Evolutionary conservation across 306 rosid genomes (phyloP), one percentile per base, ranked within the genome.

Genomic region (Morella rubra): DNA sequence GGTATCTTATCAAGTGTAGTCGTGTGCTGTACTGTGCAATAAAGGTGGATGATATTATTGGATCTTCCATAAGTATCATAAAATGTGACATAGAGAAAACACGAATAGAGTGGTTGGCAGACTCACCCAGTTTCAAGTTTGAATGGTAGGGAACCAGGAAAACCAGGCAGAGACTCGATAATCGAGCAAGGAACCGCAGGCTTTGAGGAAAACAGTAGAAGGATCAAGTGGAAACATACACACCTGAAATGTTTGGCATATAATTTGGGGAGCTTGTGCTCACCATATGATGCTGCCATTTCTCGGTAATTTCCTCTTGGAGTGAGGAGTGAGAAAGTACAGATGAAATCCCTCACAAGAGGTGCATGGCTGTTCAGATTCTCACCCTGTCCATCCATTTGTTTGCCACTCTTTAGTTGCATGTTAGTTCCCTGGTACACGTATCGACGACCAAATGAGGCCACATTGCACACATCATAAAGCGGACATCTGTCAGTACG

Each of bases 61-160:
- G 27, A 12, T 1, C 42, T 27, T 60, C 13, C 42, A 27, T 1
- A 27, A 7, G 10, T 12, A 27, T 13, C 67, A 60, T 60, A 59
- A 56, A 59, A 59, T 4, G 32, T 27, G 65, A 24, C 15, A 22
- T 8, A 27, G 12, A 4, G 67, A 60, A 9, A 64, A 10, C 56
- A 64, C 79, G 68, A 55, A 12, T 19, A 19, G 22, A 6, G 60
- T 19, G 11, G 24, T 0, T 8, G 14, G 37, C 27, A 55, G 61
- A 8, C 69, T 64, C 24, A 77, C 79, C 85, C 82, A 59, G 79
- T 73, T 77, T 77, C 68, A 47, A 82, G 78, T 51, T 67, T 69
- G 81, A 77, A 82, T 32, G 81, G 79, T 7, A 77, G 82, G 5
- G 76, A 8, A 56, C 85, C 79, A 55, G 53, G 58, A 77, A 73